phyloP scores from a whole-genome alignment of 306 rosid genomes.

The Rosa chinensis region DNA sequence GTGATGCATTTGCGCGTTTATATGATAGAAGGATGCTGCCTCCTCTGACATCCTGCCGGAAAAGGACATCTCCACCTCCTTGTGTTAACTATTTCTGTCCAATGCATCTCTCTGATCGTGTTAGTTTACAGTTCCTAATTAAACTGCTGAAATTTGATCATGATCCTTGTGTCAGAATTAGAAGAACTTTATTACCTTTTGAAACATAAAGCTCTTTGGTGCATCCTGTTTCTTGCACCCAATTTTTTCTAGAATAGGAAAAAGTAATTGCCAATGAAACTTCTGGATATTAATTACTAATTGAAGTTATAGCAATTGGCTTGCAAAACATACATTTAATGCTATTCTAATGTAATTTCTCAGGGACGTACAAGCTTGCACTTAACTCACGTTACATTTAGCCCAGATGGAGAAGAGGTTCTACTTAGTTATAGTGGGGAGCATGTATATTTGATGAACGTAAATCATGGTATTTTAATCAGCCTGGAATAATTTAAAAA shows the following conservation, averaged over 20 bases:
- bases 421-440: slow-evolving; percentile 99
- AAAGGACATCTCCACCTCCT: slow-evolving; percentile 79
- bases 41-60: slow-evolving; percentile 66
- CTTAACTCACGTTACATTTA: slow-evolving; percentile 90
- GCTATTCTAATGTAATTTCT: not conserved
- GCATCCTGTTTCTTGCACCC: not conserved
- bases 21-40: slow-evolving; percentile 98
- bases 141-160: not conserved
- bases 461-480: slow-evolving; percentile 59
- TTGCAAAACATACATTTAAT: not conserved
- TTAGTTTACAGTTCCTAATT: slow-evolving; percentile 45
- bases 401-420: slow-evolving; percentile 94
- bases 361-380: slow-evolving; percentile 83
- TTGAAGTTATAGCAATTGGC: not conserved
- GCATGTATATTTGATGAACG: slow-evolving; percentile 89
- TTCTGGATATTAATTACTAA: not conserved
- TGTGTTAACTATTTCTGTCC: slow-evolving; percentile 97
- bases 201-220: not conserved
- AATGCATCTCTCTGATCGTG: slow-evolving; percentile 95
- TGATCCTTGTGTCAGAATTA: not conserved
- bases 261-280: not conserved
- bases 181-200: not conserved
- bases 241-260: not conserved
- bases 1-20: slow-evolving; percentile 96
- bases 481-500: slow-evolving; percentile 16